Evolutionary conservation across 257 asterid species (phyloP).

Genomic region (Osmanthus fragrans): DNA sequence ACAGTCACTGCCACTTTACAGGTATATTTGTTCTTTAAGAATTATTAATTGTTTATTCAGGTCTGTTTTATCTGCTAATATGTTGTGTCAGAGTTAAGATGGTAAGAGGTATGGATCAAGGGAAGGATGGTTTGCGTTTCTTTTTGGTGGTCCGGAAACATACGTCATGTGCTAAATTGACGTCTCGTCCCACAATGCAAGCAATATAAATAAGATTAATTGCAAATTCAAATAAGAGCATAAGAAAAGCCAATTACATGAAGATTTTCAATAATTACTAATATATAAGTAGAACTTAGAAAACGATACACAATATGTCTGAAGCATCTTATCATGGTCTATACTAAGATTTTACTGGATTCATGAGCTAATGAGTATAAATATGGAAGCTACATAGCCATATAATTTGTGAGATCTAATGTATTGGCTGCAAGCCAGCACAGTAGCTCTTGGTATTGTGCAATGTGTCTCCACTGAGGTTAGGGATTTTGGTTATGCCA

Average conservation of each 20-base stretch:
- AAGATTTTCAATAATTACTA: not conserved
- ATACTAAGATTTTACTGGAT: not conserved
- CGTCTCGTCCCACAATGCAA: not conserved
- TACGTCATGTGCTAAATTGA: not conserved
- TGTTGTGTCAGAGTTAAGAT: not conserved
- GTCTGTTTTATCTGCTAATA: not conserved
- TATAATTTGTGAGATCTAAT: not conserved
- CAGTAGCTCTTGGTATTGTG: not conserved
- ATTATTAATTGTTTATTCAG: not conserved
- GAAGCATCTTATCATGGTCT: not conserved
- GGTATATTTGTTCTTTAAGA: slow-evolving; percentile 33
- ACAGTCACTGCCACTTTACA: slow-evolving; percentile 86
- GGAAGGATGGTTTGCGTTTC: no score
- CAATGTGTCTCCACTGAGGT: not conserved
- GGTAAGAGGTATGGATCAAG: not conserved
- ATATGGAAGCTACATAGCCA: not conserved
- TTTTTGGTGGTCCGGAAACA: no score
- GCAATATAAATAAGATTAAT: not conserved
- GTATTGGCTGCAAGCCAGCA: not conserved
- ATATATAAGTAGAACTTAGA: not conserved
- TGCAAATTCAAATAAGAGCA: not conserved
- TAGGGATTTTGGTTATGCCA: not conserved
- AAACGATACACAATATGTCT: not conserved
- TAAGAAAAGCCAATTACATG: not conserved
- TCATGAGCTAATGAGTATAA: slow-evolving; percentile 1